Base-by-base conservation (phyloP, 2,329 filamentous ascomycete genomes). In the Fusarium abutilonis region DNA sequence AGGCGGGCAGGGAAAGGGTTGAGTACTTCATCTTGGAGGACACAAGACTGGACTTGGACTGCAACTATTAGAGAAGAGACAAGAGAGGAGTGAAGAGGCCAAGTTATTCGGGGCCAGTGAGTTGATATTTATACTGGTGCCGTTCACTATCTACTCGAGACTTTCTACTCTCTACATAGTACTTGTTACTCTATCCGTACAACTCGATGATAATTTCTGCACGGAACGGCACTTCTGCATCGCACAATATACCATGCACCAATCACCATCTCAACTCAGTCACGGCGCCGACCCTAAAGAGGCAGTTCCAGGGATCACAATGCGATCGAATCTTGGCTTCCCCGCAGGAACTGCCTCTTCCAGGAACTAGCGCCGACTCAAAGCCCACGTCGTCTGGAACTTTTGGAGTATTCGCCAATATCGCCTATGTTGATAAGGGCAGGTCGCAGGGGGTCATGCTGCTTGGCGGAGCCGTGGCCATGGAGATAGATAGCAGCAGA, bases 371-470 rank as follows among this genome's bases (percentile, higher is more conserved):
- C 58, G 54, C 67, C 67, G 65, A 54, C 57, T 57, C 42, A 55
- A 50, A 56, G 63, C 60, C 60, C 60, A 66, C 50, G 38, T 63
- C 54, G 23, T 28, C 29, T 43, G 55, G 67, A 66, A 70, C 67
- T 68, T 70, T 70, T 56, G 56, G 41, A 52, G 46, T 23, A 55
- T 60, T 60, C 41, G 45, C 48, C 52, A 54, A 51, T 38, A 31
- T 50, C 34, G 32, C 46, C 67, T 69, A 67, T 52, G 53, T 67
- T 70, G 54, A 70, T 68, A 70, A 70, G 29, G 67, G 67, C 67
- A 70, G 67, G 67, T 70, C 57, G 49, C 49, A 70, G 36, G 55
- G 45, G 34, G 41, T 4, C n/a, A 13, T 21, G 40, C 41, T 17
- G 13, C 56, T 38, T 45, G 44, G 57, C 49, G 47, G 50, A 48